Percentiles rank a stretch among this genome's conserved stretches.
phyloP scores from a whole-genome alignment of 2,329 filamentous ascomycete species.

The Exophiala calicioides region DNA sequence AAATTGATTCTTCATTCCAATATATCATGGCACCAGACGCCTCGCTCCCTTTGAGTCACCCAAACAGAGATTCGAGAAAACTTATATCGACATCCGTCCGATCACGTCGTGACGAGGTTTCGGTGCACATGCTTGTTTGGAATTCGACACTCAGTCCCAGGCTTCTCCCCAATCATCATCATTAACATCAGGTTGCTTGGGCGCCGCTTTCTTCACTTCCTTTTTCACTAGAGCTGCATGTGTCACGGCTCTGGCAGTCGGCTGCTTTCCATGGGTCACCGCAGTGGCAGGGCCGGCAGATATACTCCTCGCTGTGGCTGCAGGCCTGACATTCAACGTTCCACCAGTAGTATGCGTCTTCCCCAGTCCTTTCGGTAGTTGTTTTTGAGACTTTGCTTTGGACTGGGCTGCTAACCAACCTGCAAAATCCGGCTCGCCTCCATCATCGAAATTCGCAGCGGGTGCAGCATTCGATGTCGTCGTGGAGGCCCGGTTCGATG shows the following conservation, averaged over 20 bases:
- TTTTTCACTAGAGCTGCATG: no score
- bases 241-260: constrained; percentile 50
- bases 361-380: constrained; percentile 78
- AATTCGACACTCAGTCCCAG: constrained; percentile 48
- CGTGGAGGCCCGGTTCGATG: constrained; percentile 34
- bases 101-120: no score
- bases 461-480: constrained; percentile 34
- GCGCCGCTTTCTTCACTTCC: constrained; percentile 59
- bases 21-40: no score
- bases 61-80: no score
- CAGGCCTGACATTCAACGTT: constrained; percentile 38
- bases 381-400: constrained; percentile 69
- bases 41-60: no score
- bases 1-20: no score
- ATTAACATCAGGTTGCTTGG: constrained; percentile 21
- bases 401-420: constrained; percentile 90
- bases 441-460: constrained; percentile 67
- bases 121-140: no score
- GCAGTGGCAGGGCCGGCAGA: constrained; percentile 36
- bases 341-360: constrained; percentile 52
- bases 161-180: constrained; percentile 54
- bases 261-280: constrained; percentile 34
- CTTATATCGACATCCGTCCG: no score
- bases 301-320: constrained; percentile 41
- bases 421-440: constrained; percentile 90